These are phyloP conservation scores for Acaromyces ingoldii DNA, from an alignment of 1,284 basidiomycete species.

Conservation along the genomic window DNA sequence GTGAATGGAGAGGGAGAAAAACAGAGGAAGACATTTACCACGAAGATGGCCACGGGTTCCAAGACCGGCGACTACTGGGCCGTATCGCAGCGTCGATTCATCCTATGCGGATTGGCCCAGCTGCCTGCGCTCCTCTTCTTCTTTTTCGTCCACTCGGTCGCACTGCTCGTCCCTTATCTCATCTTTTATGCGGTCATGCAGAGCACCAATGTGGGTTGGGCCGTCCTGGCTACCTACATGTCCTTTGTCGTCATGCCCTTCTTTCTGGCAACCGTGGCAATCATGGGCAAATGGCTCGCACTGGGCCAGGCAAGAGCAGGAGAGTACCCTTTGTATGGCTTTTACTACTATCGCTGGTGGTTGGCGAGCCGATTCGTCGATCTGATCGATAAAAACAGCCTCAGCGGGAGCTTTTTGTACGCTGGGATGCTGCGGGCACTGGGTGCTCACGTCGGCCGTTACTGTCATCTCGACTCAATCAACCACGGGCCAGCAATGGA, in stretches of 20 bases:
- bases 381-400: not conserved
- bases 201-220: not conserved
- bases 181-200: slow-evolving; percentile 1
- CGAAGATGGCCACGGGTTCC: not conserved
- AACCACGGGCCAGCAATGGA: not conserved
- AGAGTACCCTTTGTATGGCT: slow-evolving; percentile 7
- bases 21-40: too few species aligned
- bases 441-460: slow-evolving; percentile 4
- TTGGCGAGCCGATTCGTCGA: slow-evolving; percentile 1
- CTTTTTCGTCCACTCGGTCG: slow-evolving; percentile 5
- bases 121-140: slow-evolving; percentile 5
- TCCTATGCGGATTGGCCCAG: slow-evolving; percentile 7
- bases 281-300: slow-evolving; percentile 8
- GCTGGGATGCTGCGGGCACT: not conserved
- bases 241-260: slow-evolving; percentile 7
- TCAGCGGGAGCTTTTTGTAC: not conserved
- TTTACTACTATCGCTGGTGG: slow-evolving; percentile 11
- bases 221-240: slow-evolving; percentile 4
- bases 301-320: slow-evolving; percentile 6
- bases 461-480: slow-evolving; percentile 3
- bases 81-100: not conserved
- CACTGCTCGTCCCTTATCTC: slow-evolving; percentile 10
- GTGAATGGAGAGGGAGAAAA: too few species aligned
- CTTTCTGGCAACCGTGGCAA: not conserved
- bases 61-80: slow-evolving; percentile 1